Conservation (phyloP, 1,139 yeast species). For the Pichia sp. region DNA sequence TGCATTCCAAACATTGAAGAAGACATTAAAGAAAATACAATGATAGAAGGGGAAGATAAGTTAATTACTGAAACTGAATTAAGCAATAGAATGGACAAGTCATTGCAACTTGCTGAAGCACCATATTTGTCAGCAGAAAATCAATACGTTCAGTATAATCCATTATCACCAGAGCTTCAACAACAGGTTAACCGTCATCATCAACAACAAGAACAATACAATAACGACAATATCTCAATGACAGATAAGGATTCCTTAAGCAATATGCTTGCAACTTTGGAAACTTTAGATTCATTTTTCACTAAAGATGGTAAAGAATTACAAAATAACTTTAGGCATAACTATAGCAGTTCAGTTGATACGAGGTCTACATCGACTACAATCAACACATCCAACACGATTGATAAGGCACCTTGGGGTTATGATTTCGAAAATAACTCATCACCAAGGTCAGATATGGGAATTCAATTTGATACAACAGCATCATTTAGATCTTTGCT, state of each 20-base stretch:
- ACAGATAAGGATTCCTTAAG: constrained; percentile 72
- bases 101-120: constrained; percentile 9
- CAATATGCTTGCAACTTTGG: constrained; percentile 95
- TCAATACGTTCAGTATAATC: constrained; percentile 47
- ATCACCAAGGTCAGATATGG: constrained; percentile 13
- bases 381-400: constrained; percentile 1
- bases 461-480: constrained; percentile 15
- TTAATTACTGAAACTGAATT: background rate
- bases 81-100: constrained; percentile 1
- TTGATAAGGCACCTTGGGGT: constrained; percentile 12
- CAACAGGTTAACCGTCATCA: constrained; percentile 32
- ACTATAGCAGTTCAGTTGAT: constrained; percentile 33
- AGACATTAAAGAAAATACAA: constrained; percentile 25
- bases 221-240: constrained; percentile 25
- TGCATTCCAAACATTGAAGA: constrained; percentile 45
- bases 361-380: constrained; percentile 30
- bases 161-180: constrained; percentile 24
- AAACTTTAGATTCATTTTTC: constrained; percentile 87
- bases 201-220: constrained; percentile 24
- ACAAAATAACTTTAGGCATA: constrained; percentile 26
- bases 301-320: constrained; percentile 51
- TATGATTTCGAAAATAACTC: constrained; percentile 14
- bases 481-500: constrained; percentile 18
- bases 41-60: constrained; percentile 35
- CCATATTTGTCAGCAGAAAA: constrained; percentile 12